Base-by-base conservation (phyloP, 1,284 basidiomycete genomes). In the Golubevia pallescens region DNA sequence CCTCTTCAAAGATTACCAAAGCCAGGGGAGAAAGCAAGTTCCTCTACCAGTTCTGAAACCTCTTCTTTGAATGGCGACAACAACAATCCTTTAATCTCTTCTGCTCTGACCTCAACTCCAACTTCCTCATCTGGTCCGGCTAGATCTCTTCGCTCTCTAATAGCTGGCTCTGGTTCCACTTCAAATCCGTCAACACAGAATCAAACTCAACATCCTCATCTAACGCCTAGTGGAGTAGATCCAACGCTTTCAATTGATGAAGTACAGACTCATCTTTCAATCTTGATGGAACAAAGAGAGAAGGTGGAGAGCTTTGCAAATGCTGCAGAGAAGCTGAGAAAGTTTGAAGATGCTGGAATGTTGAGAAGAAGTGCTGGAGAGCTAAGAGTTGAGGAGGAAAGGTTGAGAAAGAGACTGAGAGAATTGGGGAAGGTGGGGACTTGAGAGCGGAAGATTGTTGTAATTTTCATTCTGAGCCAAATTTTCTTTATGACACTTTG, bases 1-100 rank as follows among this genome's bases (percentile, higher is more conserved):
- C 78, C 80, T 0, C 53, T 83, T 55, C 79, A 83, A 55, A 73
- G 71, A 34, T 61, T 84, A 32, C 79, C 80, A 8, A 78, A 75
- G 60, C 66, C 70, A 3, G 69, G 69, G 0, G 65, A 57, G 57
- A 69, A 67, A 67, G 67, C 63, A 62, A 24, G 52, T 7, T 51
- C 6, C 10, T 21, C 54, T 20, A 28, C 28, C 20, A 13, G 28
- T 54, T 68, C 28, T 21, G 58, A 5, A 20, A 57, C 14, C 21
- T 10, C 61, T 48, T 38, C 38, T 34, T 0, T 71, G 70, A 54
- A 34, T 60, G 3, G 60, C 67, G 5, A 10, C 60, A 23, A 71
- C 73, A 13, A 66, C 67, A 16, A 67, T 62, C 14, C 63, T 68
- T 16, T 60, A 63, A 4, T 65, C 68, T 28, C 65, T 62, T 2